These are phyloP conservation scores for Pulveroboletus sp. DNA, from an alignment of 768 basidiomycete genomes.

Conservation along the genomic window DNA sequence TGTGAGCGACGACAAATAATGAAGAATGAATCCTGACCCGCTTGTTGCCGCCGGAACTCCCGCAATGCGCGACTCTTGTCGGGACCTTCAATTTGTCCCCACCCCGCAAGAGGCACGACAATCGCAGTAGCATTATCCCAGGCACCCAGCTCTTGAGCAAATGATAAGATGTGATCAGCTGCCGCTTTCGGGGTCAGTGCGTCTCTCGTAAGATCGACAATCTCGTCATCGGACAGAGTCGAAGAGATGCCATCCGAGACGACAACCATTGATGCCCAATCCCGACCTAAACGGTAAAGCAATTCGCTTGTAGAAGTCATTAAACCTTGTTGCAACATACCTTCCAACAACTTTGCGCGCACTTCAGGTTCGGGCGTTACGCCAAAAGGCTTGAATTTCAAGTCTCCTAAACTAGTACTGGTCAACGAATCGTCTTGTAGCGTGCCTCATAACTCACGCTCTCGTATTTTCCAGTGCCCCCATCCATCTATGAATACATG, in stretches of 20 bases:
- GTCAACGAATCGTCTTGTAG: conserved; percentile 2
- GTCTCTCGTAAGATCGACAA: conserved; percentile 81
- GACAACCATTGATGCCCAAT: conserved; percentile 84
- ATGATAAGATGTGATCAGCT: conserved; percentile 78
- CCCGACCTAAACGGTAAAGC: conserved; percentile 48
- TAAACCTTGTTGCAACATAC: conserved; percentile 35
- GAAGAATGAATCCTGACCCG: conserved; percentile 38
- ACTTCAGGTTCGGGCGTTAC: conserved; percentile 94
- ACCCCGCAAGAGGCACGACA: conserved; percentile 88
- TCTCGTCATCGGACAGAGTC: conserved; percentile 88
- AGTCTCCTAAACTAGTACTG: conserved; percentile 70
- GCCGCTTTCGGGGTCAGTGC: conserved; percentile 70
- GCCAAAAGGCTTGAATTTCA: conserved; percentile 84
- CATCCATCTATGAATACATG: conserved; percentile 70
- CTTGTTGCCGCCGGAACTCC: conserved; percentile 70
- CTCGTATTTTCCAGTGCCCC: conserved; percentile 90
- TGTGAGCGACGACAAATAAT: conserved; percentile 2
- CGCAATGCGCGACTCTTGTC: conserved; percentile 81
- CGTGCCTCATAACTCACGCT: conserved; percentile 48
- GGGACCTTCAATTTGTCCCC: conserved; percentile 76
- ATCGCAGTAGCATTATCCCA: conserved; percentile 92
- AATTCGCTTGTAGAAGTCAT: not conserved
- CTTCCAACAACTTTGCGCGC: conserved; percentile 66
- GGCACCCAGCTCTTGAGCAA: conserved; percentile 77
- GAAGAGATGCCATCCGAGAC: conserved; percentile 95